Percentiles rank a stretch among this genome's conserved stretches.
Evolutionary conservation across 116 monocot species (phyloP).

Genomic region (Iris pallida): DNA sequence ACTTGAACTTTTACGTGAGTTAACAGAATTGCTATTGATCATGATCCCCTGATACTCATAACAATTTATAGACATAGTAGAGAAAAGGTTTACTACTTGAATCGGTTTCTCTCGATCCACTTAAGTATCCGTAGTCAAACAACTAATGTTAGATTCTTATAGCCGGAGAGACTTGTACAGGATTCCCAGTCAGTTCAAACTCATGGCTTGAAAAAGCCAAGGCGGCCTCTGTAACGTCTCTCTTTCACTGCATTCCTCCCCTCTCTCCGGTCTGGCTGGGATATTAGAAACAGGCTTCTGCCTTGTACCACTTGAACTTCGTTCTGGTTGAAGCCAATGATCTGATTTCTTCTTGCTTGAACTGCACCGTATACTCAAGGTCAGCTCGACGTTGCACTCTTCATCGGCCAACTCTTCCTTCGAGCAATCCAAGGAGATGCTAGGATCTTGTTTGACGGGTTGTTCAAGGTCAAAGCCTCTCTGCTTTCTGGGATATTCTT

Average conservation of each 20-base stretch:
- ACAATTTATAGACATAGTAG: too few relatives aligned
- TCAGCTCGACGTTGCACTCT: slow-evolving; percentile 36
- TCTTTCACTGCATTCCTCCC: slow-evolving; percentile 12
- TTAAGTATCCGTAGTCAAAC: too few relatives aligned
- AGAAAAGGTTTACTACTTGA: too few relatives aligned
- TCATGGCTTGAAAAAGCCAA: slow-evolving; percentile 30
- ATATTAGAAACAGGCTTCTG: not conserved
- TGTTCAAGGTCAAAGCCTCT: slow-evolving; percentile 17
- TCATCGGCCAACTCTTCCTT: slow-evolving; percentile 1
- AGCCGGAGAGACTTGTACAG: not conserved
- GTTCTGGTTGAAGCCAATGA: slow-evolving; percentile 8
- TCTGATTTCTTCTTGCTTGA: slow-evolving; percentile 13
- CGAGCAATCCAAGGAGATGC: too few relatives aligned
- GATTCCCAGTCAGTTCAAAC: slow-evolving; percentile 21
- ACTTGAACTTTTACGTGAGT: too few relatives aligned
- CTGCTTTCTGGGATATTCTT: not conserved
- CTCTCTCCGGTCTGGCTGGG: slow-evolving; percentile 8
- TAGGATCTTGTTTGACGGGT: not conserved
- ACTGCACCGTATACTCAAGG: slow-evolving; percentile 31
- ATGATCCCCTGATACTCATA: too few relatives aligned
- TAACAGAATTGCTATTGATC: too few relatives aligned
- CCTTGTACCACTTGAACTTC: not conserved
- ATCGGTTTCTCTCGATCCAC: too few relatives aligned
- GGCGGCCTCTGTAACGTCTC: slow-evolving; percentile 11
- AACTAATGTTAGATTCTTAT: not conserved